Evolutionary conservation across 306 rosid species (phyloP), one percentile per base, ranked within the genome.

Genomic region (Argentina anserina): DNA sequence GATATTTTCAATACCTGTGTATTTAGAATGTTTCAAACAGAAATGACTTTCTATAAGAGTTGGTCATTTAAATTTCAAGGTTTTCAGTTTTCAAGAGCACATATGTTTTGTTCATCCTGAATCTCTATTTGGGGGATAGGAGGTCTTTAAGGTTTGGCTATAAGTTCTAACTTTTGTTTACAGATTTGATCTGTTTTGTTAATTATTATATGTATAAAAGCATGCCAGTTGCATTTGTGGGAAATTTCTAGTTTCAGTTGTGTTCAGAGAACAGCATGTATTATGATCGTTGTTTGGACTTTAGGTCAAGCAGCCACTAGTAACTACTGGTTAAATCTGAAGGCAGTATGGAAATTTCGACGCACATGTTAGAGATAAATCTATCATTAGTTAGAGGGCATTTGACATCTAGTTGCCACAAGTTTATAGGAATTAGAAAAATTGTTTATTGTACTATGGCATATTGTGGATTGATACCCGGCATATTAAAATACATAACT

Each of bases 1-100:
- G 23, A 52, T 79, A 73, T 34, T 20, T 58, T 65, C 33, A 70
- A 33, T 72, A 21, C n/a, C n/a, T 39, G 42, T 23, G 49, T 63
- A 62, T 63, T 73, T 67, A 25, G 53, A 36, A 15, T 9, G 40
- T 18, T 74, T 41, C 18, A 1, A 11, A 28, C 21, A 36, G 18
- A 21, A 25, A 9, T 31, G 20, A 10, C 7, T 66, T 31, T 29
- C 53, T 5, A 29, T 45, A 29, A 3, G 31, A 64, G 68, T n/a
- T 11, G 25, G 68, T n/a, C 26, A 37, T 21, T 37, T 17, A 60
- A 60, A 60, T 29, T 3, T 31, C 11, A 17, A 60, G 31, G 64
- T n/a, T n/a, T n/a, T n/a, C n/a, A n/a, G 64, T 28, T 61, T 61
- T 11, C 11, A 9, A 34, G 46, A 37, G 28, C 68, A 63, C 13